A percentile compares a stretch with the other conserved stretches of the same genome.
Conservation (phyloP, 2,329 filamentous ascomycete genomes). For the Aspergillus sp. region DNA sequence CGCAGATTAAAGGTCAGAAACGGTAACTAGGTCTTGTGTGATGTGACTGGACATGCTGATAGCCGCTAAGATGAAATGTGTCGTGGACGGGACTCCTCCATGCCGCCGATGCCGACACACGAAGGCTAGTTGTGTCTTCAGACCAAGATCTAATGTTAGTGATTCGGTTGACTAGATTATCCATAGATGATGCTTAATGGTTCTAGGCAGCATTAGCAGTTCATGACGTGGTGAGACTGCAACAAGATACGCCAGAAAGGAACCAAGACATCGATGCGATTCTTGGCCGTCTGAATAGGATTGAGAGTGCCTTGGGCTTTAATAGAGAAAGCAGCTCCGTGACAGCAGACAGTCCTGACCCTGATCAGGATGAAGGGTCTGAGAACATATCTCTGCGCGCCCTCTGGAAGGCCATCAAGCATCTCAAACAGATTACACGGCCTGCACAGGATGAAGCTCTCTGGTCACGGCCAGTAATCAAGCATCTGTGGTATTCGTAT, state of each 20-base stretch:
- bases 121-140: conserved; percentile 28
- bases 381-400: conserved; percentile 14
- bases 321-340: conserved; percentile 10
- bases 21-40: background rate
- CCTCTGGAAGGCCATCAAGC: conserved; percentile 26
- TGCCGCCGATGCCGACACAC: conserved; percentile 32
- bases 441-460: conserved; percentile 22
- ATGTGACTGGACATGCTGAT: conserved; percentile 1
- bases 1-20: conserved; percentile 29
- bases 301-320: conserved; percentile 28
- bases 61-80: conserved; percentile 32
- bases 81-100: conserved; percentile 29
- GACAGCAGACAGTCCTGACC: conserved; percentile 2
- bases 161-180: background rate
- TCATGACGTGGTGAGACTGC: conserved; percentile 19
- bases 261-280: conserved; percentile 20
- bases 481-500: conserved; percentile 30
- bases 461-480: conserved; percentile 29
- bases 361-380: conserved; percentile 18
- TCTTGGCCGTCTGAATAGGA: conserved; percentile 27
- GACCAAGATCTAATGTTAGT: conserved; percentile 33
- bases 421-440: conserved; percentile 26
- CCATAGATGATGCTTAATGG: background rate
- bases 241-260: conserved; percentile 10
- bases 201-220: conserved; percentile 26